Evolutionary conservation across 129 eudicot genomes (phyloP).

Genomic region (Ambrosia trifida): DNA sequence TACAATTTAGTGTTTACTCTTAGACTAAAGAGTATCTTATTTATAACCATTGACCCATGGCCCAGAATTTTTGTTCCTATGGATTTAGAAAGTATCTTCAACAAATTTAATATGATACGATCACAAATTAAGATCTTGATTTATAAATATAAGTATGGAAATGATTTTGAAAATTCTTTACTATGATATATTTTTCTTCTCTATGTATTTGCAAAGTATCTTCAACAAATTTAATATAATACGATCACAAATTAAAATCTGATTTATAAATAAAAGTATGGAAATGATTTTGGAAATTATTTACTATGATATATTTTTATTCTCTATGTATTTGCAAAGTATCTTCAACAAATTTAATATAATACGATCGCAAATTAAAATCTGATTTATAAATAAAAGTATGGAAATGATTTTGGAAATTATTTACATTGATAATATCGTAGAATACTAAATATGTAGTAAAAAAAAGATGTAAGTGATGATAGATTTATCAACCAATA

Average conservation of each 20-base stretch:
- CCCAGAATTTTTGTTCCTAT: neutral
- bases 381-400: neutral
- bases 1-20: too few relatives aligned
- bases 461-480: neutral
- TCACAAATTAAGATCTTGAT: neutral
- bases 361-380: neutral
- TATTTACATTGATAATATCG: neutral
- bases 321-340: neutral
- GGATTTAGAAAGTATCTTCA: neutral
- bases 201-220: neutral
- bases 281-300: too few relatives aligned
- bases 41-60: neutral
- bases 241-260: neutral
- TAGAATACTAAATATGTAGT: neutral
- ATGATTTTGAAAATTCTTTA: too few relatives aligned
- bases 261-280: neutral
- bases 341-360: neutral
- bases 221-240: neutral
- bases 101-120: neutral
- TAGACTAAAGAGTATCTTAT: neutral
- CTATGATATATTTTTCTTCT: neutral
- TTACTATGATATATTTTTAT: neutral
- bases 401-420: neutral
- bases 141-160: neutral
- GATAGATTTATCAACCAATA: constrained; percentile 25